Evolutionary conservation across 2,329 filamentous ascomycete species (phyloP).

Genomic region (Chaetomium sp.): DNA sequence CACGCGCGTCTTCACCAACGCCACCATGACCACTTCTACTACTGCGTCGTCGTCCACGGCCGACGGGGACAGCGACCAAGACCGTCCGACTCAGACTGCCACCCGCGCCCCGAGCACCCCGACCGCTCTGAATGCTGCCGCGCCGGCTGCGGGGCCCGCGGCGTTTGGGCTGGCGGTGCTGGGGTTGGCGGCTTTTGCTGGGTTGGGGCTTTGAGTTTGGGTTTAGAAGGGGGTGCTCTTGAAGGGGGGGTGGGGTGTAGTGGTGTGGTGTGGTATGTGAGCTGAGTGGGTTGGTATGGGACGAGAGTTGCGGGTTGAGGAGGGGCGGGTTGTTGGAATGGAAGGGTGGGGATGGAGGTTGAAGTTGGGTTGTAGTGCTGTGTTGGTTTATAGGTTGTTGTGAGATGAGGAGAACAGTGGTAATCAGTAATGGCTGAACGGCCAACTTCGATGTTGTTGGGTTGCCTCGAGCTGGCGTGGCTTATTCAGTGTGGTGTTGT

Average conservation of each 20-base stretch:
- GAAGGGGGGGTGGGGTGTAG: too few species aligned
- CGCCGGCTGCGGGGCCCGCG: background rate
- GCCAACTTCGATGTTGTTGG: background rate
- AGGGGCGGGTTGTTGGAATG: slow-evolving; percentile 2
- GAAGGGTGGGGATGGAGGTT: background rate
- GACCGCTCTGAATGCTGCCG: slow-evolving; percentile 19
- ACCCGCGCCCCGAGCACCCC: slow-evolving; percentile 11
- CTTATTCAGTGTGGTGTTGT: background rate
- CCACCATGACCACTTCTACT: background rate
- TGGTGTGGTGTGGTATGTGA: background rate
- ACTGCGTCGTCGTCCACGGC: background rate
- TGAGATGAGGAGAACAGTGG: background rate
- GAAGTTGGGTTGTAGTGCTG: background rate
- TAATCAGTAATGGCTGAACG: background rate
- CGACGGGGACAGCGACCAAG: background rate
- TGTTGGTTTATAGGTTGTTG: background rate
- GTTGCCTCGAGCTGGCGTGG: background rate
- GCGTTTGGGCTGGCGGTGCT: slow-evolving; percentile 21
- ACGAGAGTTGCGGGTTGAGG: background rate
- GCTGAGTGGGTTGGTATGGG: background rate
- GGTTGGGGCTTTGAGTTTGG: slow-evolving; percentile 9
- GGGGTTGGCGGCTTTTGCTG: slow-evolving; percentile 12
- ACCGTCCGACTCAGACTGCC: background rate
- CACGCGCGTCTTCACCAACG: slow-evolving; percentile 2
- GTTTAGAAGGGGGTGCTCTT: background rate